These are phyloP conservation scores for Leccinum disarticulatum DNA, from an alignment of 768 basidiomycete species.

Conservation along the genomic window DNA sequence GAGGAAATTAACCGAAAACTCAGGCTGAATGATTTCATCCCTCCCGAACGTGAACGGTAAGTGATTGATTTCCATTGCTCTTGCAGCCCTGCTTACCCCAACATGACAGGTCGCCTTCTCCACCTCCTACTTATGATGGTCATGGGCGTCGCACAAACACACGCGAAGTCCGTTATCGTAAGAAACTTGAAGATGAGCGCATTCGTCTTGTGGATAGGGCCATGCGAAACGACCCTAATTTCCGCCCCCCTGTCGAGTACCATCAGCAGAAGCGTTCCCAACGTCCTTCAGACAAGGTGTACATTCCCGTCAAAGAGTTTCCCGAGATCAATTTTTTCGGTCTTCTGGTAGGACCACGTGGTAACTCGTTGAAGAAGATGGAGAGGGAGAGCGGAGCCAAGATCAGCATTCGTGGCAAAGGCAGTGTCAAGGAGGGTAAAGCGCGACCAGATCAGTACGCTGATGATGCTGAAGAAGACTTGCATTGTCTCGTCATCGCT, in stretches of 20 bases:
- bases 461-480: constrained; percentile 97
- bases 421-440: constrained; percentile 98
- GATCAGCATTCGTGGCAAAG: constrained; percentile 97
- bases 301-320: constrained; percentile 99
- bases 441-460: constrained; percentile 91
- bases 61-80: background rate
- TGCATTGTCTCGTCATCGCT: constrained; percentile 95
- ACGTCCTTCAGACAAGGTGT: constrained; percentile 95
- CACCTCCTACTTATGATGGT: constrained; percentile 94
- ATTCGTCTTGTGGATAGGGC: constrained; percentile 92
- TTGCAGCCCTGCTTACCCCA: constrained; percentile 14
- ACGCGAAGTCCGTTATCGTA: constrained; percentile 96
- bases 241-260: constrained; percentile 96
- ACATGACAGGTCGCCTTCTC: constrained; percentile 78
- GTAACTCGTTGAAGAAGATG: constrained; percentile 99
- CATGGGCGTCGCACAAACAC: constrained; percentile 99
- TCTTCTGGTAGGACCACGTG: constrained; percentile 94
- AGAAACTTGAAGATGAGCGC: constrained; percentile 91
- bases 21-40: constrained; percentile 90
- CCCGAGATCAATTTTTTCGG: constrained; percentile 99
- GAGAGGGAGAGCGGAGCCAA: constrained; percentile 97
- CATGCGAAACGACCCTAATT: constrained; percentile 97
- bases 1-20: constrained; percentile 98
- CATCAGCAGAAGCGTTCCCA: constrained; percentile 92
- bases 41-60: constrained; percentile 91